Evolutionary conservation across 225 moss, liverwort and hornwort genomes (phyloP), one percentile per base, ranked within the genome.

Genomic region (Polytrichum formosum): DNA sequence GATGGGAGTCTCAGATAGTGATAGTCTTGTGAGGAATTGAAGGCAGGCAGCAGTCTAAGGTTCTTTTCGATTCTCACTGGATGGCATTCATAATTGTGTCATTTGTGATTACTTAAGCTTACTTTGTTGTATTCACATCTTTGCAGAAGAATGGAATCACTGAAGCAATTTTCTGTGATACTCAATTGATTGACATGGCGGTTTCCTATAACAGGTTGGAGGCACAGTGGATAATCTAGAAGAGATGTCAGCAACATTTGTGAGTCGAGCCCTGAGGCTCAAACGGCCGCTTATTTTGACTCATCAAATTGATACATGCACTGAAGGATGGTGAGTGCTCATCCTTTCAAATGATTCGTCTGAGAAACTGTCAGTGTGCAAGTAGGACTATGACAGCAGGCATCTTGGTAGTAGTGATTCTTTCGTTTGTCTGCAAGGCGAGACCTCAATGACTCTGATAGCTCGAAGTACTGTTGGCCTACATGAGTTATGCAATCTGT

Each of bases 301-400:
- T 22, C 98, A 98, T 75, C 98, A 98, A 78, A 94, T 98, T 46
- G 98, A 98, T 71, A 83, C 94, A 25, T 98, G 98, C 81, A 98
- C 92, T 33, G 98, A 98, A 84, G 98, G 98, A 54, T 98, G 98
- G 96, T 97, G 58, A 58, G 58, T 20, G n/a, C 21, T n/a, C 20
- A 22, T 58, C 21, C 23, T 46, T 13, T 46, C 46, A 46, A 16
- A 46, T 46, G 46, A 16, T 46, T 13, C 46, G 16, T 46, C 4
- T 46, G 46, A 46, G 46, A 46, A 35, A 46, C 13, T 13, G 46
- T 46, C 16, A 46, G 46, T 16, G 46, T 46, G 46, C 46, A 10
- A 46, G 13, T 46, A 46, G 13, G 46, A 4, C 35, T 35, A 8
- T 35, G 35, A 35, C 46, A 46, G 46, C 46, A 4, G 46, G 46